Percentiles rank a stretch among this genome's conserved stretches.
Evolutionary conservation across 2,329 filamentous ascomycete genomes (phyloP).

Genomic region (Pleomassaria siparia): DNA sequence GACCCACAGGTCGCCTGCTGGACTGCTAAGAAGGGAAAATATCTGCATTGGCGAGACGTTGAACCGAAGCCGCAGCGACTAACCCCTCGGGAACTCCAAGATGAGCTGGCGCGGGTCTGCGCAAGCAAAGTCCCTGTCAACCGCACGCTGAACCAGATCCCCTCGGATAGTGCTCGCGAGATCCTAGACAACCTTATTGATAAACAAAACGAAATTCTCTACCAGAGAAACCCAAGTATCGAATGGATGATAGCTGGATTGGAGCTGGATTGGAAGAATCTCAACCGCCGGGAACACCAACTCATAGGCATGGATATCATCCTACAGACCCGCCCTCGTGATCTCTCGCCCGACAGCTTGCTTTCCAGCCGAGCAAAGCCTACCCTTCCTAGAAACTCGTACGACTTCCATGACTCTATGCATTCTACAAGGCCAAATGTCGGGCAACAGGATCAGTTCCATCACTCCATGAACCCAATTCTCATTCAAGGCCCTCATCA

Average conservation of each 20-base stretch:
- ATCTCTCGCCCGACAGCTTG: too few relatives aligned
- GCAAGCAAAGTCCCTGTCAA: conserved; percentile 19
- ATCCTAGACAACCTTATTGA: conserved; percentile 31
- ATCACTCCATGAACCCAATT: neutral
- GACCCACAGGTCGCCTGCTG: conserved; percentile 29
- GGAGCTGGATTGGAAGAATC: conserved; percentile 22
- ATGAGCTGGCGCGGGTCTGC: conserved; percentile 24
- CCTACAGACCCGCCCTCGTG: conserved; percentile 24
- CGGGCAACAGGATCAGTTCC: neutral
- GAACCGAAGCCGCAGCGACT: conserved; percentile 26
- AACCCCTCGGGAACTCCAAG: conserved; percentile 21
- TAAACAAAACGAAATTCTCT: conserved; percentile 27
- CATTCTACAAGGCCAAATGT: neutral
- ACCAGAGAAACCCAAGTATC: conserved; percentile 20
- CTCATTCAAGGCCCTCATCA: neutral
- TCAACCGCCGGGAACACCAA: conserved; percentile 15
- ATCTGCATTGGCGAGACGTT: conserved; percentile 26
- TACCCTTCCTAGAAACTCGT: too few relatives aligned
- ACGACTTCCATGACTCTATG: neutral
- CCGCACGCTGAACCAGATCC: conserved; percentile 23
- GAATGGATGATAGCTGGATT: conserved; percentile 34
- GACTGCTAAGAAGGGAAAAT: conserved; percentile 22
- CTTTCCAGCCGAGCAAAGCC: too few relatives aligned
- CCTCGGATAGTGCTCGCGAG: conserved; percentile 26
- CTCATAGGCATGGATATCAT: conserved; percentile 31